phyloP scores from a whole-genome alignment of 129 eudicot species.

The Mikania micrantha region DNA sequence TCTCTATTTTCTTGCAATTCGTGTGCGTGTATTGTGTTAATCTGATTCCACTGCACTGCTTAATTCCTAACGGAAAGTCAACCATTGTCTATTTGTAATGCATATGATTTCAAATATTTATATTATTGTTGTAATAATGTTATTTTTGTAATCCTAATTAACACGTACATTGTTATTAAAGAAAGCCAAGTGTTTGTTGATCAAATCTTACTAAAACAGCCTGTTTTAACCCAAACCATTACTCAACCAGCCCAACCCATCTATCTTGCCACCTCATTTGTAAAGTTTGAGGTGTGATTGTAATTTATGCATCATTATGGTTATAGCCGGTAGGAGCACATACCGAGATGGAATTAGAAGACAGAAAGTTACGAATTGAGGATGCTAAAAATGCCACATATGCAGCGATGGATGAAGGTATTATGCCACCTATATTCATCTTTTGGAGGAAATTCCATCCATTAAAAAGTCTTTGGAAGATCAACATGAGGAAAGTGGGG shows the following conservation, averaged over 20 bases:
- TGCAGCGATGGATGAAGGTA: slow-evolving; percentile 93
- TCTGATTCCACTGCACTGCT: too few species aligned
- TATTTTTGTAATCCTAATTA: too few species aligned
- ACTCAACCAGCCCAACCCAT: neutral
- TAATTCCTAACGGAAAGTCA: too few species aligned
- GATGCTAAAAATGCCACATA: slow-evolving; percentile 88
- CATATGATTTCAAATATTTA: neutral
- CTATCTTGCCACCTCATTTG: neutral
- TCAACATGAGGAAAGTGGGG: slow-evolving; percentile 78
- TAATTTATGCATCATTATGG: neutral
- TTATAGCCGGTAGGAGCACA: slow-evolving; percentile 85
- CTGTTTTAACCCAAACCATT: neutral
- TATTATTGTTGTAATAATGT: neutral
- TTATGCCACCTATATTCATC: slow-evolving; percentile 78
- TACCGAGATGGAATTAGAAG: slow-evolving; percentile 87
- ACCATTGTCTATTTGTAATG: neutral
- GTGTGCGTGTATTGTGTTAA: too few species aligned
- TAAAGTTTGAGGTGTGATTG: neutral
- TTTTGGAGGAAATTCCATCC: slow-evolving; percentile 56
- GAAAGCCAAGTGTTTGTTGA: neutral
- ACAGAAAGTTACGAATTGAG: slow-evolving; percentile 75
- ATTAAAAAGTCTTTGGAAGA: slow-evolving; percentile 42
- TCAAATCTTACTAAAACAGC: neutral
- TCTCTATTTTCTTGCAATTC: too few species aligned
- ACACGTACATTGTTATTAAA: too few species aligned